phyloP scores from a whole-genome alignment of 108 stramenopile species.

The Asterionellopsis glacialis region DNA sequence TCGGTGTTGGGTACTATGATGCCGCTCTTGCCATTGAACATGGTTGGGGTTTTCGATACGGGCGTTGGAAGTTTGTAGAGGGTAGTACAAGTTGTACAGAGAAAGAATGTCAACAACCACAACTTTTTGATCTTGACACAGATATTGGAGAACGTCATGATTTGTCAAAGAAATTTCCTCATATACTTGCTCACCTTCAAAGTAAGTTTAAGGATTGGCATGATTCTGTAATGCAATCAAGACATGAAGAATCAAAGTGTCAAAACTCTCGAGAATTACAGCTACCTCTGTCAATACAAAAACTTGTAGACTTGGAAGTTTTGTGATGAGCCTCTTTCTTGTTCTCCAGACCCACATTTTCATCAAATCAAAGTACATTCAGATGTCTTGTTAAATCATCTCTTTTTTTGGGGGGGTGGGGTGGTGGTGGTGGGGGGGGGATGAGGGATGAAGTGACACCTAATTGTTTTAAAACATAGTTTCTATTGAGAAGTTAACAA shows the following conservation, averaged over 20 bases:
- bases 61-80: conserved; percentile 30
- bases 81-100: conserved; percentile 21
- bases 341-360: no score
- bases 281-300: no score
- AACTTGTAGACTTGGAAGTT: no score
- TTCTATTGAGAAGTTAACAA: no score
- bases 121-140: conserved; percentile 21
- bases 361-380: no score
- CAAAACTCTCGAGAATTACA: background rate
- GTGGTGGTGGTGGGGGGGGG: no score
- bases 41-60: conserved; percentile 27
- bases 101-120: conserved; percentile 16
- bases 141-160: conserved; percentile 33
- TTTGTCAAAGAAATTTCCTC: conserved; percentile 14
- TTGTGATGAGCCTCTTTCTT: no score
- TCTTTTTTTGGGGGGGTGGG: no score
- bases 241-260: conserved; percentile 27
- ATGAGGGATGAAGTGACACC: no score
- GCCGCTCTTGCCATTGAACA: conserved; percentile 3
- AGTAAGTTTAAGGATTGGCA: conserved; percentile 24
- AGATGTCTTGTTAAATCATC: no score
- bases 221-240: conserved; percentile 18
- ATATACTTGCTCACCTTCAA: conserved; percentile 14
- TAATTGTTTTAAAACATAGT: no score
- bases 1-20: conserved; percentile 21